These are phyloP conservation scores for Neurospora sp. DNA, from an alignment of 495 filamentous ascomycete species.

Conservation along the genomic window DNA sequence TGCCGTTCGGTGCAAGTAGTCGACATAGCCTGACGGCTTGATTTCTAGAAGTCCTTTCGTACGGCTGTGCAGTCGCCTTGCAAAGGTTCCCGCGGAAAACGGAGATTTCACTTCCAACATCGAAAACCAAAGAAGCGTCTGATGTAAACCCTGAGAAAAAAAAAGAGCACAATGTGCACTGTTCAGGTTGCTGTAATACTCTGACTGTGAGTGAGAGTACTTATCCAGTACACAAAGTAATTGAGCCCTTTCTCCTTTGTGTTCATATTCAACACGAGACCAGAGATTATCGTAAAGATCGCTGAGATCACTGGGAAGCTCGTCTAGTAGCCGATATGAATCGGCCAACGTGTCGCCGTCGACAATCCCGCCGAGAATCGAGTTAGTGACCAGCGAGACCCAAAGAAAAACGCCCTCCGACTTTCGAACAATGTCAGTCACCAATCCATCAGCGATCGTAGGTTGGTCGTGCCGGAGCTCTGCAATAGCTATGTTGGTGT, in stretches of 20 bases:
- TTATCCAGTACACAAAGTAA: not conserved
- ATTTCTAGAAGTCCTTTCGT: not conserved
- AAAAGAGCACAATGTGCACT: not conserved
- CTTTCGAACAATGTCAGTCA: conserved; percentile 13
- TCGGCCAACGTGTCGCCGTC: conserved; percentile 18
- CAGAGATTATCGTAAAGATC: not conserved
- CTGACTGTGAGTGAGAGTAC: not conserved
- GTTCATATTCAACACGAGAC: not conserved
- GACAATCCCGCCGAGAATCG: conserved; percentile 19
- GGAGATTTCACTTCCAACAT: not conserved
- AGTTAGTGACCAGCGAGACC: conserved; percentile 26
- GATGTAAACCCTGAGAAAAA: not conserved
- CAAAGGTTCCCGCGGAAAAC: not conserved
- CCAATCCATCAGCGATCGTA: conserved; percentile 1
- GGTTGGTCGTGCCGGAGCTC: not conserved
- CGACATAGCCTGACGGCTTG: not conserved
- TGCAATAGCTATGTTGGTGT: not conserved
- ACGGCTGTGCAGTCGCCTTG: not conserved
- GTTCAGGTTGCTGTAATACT: not conserved
- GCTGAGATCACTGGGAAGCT: conserved; percentile 19
- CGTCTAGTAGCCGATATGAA: conserved; percentile 12
- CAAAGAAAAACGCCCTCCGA: conserved; percentile 34
- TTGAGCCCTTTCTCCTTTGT: not conserved
- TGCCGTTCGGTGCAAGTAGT: not conserved
- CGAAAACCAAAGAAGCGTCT: not conserved